Evolutionary conservation across 176 grass and related monocot genomes (phyloP), one percentile per base, ranked within the genome.

Genomic region (Oryza coarctata): DNA sequence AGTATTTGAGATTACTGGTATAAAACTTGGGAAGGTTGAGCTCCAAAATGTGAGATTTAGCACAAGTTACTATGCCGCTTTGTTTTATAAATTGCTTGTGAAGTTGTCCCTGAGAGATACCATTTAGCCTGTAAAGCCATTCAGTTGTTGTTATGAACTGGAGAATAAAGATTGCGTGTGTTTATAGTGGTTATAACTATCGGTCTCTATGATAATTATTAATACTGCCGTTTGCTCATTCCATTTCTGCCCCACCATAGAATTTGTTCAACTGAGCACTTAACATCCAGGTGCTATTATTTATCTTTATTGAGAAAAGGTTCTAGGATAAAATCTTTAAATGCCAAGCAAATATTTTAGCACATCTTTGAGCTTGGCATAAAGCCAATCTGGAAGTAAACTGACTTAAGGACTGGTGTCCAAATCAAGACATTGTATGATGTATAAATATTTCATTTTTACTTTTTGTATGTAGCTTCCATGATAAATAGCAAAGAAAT

Each of bases 361-460:
- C 12, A 77, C 25, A 60, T 61, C 49, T 70, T 60, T 60, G 64
- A 47, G 28, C 55, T 75, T 68, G 8, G 0, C 22, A 12, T 74
- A 68, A 72, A 23, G 30, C 50, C 20, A 75, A 28, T 69, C 29
- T 73, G 35, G 18, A 22, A 61, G 38, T 15, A 10, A 14, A 45
- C 36, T 7, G 25, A 44, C n/a, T 45, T 82, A 68, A 25, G 73
- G 60, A 35, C 35, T 47, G 44, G 20, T 45, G 27, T 82, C 8
- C 35, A 82, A 82, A 82, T 32, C 36, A 63, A 71, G 52, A 44
- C 36, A 23, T 15, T 12, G 30, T 63, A 73, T 82, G 28, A 15
- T 41, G 29, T 31, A 60, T 74, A 27, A 65, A 63, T 64, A 74
- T 65, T 74, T 17, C 31, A 25, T 22, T 80, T 57, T 45, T 50